A percentile compares a stretch with the other conserved stretches of the same genome.
phyloP scores from a whole-genome alignment of 345 rosid species.

The Brassica rapa region DNA sequence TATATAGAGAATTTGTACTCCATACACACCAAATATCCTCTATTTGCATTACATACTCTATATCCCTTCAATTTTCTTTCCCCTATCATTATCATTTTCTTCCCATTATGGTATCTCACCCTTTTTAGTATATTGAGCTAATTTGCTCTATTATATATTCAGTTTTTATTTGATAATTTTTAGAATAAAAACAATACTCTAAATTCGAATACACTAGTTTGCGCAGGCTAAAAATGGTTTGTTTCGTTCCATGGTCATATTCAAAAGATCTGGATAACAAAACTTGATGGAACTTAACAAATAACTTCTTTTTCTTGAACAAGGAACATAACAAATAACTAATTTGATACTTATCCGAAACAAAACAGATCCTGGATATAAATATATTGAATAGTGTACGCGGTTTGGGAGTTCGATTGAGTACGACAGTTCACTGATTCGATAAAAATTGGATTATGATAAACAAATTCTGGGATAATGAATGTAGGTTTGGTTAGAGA shows the following conservation, averaged over 20 bases:
- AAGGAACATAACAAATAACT: background rate
- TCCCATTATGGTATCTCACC: too few relatives aligned
- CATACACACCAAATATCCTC: too few relatives aligned
- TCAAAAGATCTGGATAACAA: background rate
- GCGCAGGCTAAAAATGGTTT: background rate
- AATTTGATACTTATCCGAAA: background rate
- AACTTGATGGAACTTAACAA: background rate
- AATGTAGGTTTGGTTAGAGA: conserved; percentile 75
- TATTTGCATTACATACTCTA: too few relatives aligned
- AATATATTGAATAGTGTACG: background rate
- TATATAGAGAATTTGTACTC: too few relatives aligned
- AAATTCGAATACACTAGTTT: background rate
- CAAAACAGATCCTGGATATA: background rate
- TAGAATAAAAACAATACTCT: background rate
- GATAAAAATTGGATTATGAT: background rate
- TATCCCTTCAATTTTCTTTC: too few relatives aligned
- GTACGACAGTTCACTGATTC: background rate
- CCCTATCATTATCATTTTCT: too few relatives aligned
- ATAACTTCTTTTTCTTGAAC: too few relatives aligned
- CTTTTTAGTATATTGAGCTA: too few relatives aligned
- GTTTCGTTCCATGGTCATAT: background rate
- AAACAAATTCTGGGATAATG: background rate
- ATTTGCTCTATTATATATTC: background rate
- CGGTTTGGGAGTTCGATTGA: background rate
- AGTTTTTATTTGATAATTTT: background rate